Conservation (phyloP, 2,329 filamentous ascomycete genomes). For the Lachnellula suecica region DNA sequence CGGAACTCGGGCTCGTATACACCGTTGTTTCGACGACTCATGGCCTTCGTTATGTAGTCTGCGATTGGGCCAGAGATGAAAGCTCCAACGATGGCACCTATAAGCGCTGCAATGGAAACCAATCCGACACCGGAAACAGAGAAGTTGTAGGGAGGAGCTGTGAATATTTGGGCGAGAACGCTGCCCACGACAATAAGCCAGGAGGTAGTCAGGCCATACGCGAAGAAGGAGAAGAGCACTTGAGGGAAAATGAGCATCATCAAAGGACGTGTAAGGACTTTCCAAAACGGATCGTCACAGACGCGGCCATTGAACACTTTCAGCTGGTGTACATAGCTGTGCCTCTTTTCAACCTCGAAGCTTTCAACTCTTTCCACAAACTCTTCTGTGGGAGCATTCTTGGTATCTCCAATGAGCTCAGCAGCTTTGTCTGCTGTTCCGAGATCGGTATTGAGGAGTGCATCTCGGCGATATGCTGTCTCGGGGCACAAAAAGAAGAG, state of each 20-base stretch:
- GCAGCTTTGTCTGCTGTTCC: constrained; percentile 14
- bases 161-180: constrained; percentile 14
- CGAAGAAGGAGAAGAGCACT: constrained; percentile 19
- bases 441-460: constrained; percentile 12
- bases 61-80: constrained; percentile 13
- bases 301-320: constrained; percentile 30
- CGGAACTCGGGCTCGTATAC: constrained; percentile 39
- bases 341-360: constrained; percentile 1
- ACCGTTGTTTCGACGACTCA: constrained; percentile 25
- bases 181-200: constrained; percentile 18
- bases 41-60: constrained; percentile 46
- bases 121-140: constrained; percentile 8
- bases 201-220: constrained; percentile 14
- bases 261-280: constrained; percentile 27
- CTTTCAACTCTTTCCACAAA: constrained; percentile 2
- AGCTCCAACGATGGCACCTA: constrained; percentile 13
- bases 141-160: constrained; percentile 17
- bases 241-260: constrained; percentile 29
- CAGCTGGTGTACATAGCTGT: constrained; percentile 10
- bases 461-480: constrained; percentile 34
- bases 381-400: not conserved
- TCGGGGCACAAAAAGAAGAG: constrained; percentile 43
- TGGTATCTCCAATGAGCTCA: constrained; percentile 4
- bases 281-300: constrained; percentile 31
- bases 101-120: constrained; percentile 6